Conservation (phyloP, 441 rosid species). For the Corymbia citriodora region DNA sequence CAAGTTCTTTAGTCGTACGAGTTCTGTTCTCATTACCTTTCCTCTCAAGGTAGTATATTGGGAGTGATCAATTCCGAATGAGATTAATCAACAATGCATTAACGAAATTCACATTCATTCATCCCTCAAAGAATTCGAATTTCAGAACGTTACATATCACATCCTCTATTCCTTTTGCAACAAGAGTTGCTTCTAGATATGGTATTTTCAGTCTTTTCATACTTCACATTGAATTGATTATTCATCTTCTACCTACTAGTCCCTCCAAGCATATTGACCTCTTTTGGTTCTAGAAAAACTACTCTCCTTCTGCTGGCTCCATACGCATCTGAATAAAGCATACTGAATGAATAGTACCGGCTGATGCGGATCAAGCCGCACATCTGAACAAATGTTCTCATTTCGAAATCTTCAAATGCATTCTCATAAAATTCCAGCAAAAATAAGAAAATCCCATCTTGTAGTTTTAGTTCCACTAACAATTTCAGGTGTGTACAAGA, state of each 20-base stretch:
- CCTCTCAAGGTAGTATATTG: no score
- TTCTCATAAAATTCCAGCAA: background rate
- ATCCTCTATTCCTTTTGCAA: background rate
- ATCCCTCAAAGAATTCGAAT: no score
- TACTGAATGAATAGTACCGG: background rate
- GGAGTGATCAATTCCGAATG: no score
- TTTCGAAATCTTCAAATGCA: background rate
- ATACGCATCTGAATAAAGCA: no score
- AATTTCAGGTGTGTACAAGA: background rate
- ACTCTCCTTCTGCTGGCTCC: background rate
- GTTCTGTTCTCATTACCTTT: no score
- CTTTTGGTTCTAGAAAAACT: background rate
- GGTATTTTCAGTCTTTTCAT: background rate
- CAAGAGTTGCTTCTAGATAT: background rate
- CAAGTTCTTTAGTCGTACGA: no score
- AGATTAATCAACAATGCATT: no score
- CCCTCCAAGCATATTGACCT: background rate
- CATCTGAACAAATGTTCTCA: background rate
- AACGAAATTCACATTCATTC: no score
- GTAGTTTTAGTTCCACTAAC: background rate
- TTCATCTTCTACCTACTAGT: background rate
- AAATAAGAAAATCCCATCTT: background rate
- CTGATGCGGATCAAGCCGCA: background rate
- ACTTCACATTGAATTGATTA: background rate
- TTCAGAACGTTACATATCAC: no score